Conservation (phyloP, 192 early-diverging fungal species). For the Mortierella hygrophila region DNA sequence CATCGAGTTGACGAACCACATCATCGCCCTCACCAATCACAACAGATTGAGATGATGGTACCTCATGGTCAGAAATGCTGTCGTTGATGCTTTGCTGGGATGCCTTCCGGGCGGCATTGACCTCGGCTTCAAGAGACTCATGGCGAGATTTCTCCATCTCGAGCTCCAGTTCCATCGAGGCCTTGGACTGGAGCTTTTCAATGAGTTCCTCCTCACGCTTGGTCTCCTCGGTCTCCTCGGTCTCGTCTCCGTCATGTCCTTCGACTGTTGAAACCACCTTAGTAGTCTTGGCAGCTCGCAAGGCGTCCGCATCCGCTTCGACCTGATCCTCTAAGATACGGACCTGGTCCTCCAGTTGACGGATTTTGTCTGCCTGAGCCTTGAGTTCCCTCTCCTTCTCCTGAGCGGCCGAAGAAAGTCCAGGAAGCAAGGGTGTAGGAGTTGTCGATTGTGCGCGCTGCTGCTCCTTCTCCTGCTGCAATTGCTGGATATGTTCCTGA, state of each 20-base stretch:
- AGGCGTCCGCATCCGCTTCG: slow-evolving; percentile 22
- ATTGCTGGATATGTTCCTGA: slow-evolving; percentile 35
- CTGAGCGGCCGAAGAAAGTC: not conserved
- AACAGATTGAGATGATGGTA: slow-evolving; percentile 1
- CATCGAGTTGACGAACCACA: slow-evolving; percentile 14
- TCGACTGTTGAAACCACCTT: not conserved
- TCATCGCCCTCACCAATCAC: not conserved
- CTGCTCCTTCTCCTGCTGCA: slow-evolving; percentile 40
- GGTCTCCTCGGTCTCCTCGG: slow-evolving; percentile 2
- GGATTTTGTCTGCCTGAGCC: slow-evolving; percentile 17
- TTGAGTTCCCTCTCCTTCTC: slow-evolving; percentile 30
- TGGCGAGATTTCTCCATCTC: slow-evolving; percentile 17
- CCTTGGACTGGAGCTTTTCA: slow-evolving; percentile 31
- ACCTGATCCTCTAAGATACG: slow-evolving; percentile 7
- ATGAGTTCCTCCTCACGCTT: slow-evolving; percentile 28
- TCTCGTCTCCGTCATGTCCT: not conserved
- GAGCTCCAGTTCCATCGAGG: slow-evolving; percentile 27
- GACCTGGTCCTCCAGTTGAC: slow-evolving; percentile 28
- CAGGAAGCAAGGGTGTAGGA: not conserved
- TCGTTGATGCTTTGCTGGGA: slow-evolving; percentile 14
- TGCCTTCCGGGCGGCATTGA: slow-evolving; percentile 7
- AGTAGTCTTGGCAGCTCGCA: not conserved
- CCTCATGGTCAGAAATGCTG: slow-evolving; percentile 3
- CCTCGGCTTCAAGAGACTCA: not conserved
- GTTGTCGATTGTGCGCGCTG: not conserved